Conservation (phyloP, 306 rosid genomes). For the Quercus wislizeni region DNA sequence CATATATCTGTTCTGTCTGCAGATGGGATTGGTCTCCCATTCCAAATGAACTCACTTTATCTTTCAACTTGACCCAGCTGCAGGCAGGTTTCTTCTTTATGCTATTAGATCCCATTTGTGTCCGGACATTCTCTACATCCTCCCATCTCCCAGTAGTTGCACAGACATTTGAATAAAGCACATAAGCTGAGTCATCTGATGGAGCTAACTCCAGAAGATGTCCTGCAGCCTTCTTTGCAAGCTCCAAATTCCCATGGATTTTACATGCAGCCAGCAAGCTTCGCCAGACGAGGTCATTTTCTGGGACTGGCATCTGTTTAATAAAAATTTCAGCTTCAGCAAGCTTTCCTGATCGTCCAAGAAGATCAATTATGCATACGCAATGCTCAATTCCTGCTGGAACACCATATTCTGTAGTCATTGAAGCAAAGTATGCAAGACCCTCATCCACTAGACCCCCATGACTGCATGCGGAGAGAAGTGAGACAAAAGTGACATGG, state of each 20-base stretch:
- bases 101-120: constrained; percentile 56
- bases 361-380: constrained; percentile 88
- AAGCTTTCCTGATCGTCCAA: constrained; percentile 90
- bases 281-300: constrained; percentile 81
- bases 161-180: constrained; percentile 81
- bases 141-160: constrained; percentile 82
- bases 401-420: constrained; percentile 60
- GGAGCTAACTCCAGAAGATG: constrained; percentile 64
- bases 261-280: constrained; percentile 83
- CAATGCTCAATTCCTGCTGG: constrained; percentile 76
- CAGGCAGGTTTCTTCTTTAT: constrained; percentile 84
- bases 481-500: constrained; percentile 88
- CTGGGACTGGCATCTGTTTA: constrained; percentile 57
- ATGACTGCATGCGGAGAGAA: constrained; percentile 89
- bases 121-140: constrained; percentile 74
- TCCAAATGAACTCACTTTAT: constrained; percentile 65
- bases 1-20: constrained; percentile 42
- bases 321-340: constrained; percentile 71
- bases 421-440: constrained; percentile 63
- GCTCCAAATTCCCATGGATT: constrained; percentile 69
- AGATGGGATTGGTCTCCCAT: constrained; percentile 76
- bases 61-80: constrained; percentile 82
- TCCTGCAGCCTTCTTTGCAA: constrained; percentile 70
- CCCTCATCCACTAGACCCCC: constrained; percentile 91
- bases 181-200: constrained; percentile 85